phyloP scores from a whole-genome alignment of 805 yeast species.

The Kuraishia capsulata region DNA sequence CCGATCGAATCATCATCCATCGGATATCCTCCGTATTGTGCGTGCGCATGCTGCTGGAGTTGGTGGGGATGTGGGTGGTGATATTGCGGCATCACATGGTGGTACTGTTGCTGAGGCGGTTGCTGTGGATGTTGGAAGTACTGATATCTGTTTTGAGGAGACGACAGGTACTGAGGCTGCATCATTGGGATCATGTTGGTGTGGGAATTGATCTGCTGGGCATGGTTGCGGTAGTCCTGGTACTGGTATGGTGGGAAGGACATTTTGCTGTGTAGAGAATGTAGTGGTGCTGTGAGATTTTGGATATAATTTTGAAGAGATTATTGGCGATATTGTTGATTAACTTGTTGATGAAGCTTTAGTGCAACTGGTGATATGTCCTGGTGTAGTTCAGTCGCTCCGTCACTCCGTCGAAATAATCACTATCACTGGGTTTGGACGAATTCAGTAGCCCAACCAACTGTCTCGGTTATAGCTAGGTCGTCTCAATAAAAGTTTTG shows the following conservation, averaged over 20 bases:
- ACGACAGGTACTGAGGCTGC: background rate
- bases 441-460: too few relatives aligned
- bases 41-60: background rate
- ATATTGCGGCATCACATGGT: background rate
- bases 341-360: too few relatives aligned
- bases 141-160: background rate
- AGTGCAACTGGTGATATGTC: too few relatives aligned
- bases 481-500: too few relatives aligned
- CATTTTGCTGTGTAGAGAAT: too few relatives aligned
- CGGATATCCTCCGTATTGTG: background rate
- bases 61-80: background rate
- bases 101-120: background rate
- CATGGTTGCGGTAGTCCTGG: background rate
- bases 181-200: background rate
- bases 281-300: slow-evolving; percentile 1
- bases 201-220: background rate
- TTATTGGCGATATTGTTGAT: too few relatives aligned
- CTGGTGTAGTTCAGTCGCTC: too few relatives aligned
- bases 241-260: background rate
- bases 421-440: too few relatives aligned
- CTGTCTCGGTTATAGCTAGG: too few relatives aligned
- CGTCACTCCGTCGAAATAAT: too few relatives aligned
- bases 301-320: too few relatives aligned
- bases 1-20: background rate
- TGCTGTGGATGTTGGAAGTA: background rate